phyloP scores from a whole-genome alignment of 805 yeast genomes.

The Kodamaea lidongshanica region DNA sequence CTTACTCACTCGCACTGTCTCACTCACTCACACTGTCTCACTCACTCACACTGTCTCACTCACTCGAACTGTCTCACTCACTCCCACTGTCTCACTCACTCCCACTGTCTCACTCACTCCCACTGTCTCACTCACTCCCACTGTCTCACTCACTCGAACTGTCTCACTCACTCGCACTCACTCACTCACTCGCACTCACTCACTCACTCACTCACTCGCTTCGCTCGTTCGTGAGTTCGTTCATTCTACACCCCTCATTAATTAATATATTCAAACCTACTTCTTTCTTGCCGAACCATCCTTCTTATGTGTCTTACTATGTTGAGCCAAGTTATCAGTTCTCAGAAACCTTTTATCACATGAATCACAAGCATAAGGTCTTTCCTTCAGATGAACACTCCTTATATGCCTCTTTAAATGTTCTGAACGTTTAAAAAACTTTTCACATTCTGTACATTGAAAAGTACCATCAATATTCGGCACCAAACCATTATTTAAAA shows the following conservation, averaged over 20 bases:
- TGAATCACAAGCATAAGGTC: slow-evolving; percentile 41
- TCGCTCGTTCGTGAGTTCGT: no score
- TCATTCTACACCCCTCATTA: slow-evolving; percentile 1
- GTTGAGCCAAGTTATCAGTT: slow-evolving; percentile 40
- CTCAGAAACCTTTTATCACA: slow-evolving; percentile 40
- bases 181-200: no score
- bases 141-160: no score
- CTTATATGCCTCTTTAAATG: slow-evolving; percentile 39
- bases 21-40: no score
- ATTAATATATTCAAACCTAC: slow-evolving; percentile 2
- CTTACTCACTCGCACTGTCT: no score
- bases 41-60: no score
- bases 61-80: no score
- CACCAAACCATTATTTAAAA: slow-evolving; percentile 1
- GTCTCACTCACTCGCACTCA: no score
- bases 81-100: no score
- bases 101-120: no score
- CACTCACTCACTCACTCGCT: no score
- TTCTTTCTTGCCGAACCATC: slow-evolving; percentile 4
- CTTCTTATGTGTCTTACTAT: slow-evolving; percentile 33
- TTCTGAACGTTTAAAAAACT: slow-evolving; percentile 39
- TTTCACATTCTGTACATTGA: slow-evolving; percentile 38
- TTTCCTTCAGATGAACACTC: slow-evolving; percentile 39
- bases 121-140: no score
- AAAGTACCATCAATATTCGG: slow-evolving; percentile 17